phyloP scores from a whole-genome alignment of 805 yeast species.

The Nakazawaea wickerhamii region DNA sequence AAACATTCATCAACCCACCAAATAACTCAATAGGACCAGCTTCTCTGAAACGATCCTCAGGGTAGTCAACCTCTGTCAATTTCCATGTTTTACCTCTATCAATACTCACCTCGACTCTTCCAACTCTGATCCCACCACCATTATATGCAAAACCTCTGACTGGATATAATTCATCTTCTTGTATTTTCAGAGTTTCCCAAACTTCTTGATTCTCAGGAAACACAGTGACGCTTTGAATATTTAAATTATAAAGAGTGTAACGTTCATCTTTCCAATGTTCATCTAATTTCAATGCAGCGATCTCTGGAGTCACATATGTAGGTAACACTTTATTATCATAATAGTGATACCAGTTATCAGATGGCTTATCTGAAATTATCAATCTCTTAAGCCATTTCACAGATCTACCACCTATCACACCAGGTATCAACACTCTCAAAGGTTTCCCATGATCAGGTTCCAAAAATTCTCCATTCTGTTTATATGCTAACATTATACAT shows the following conservation, averaged over 20 bases:
- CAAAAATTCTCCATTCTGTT: conserved; percentile 30
- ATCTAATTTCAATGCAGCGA: conserved; percentile 25
- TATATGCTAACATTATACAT: conserved; percentile 28
- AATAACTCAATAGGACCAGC: conserved; percentile 26
- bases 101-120: conserved; percentile 28
- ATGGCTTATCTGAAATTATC: conserved; percentile 26
- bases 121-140: conserved; percentile 31
- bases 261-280: conserved; percentile 34
- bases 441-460: conserved; percentile 33
- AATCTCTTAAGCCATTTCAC: conserved; percentile 31
- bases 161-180: conserved; percentile 17
- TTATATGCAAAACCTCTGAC: conserved; percentile 30
- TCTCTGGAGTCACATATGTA: conserved; percentile 30
- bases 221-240: conserved; percentile 28
- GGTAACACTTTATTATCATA: conserved; percentile 32
- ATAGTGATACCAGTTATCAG: conserved; percentile 31
- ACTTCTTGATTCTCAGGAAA: conserved; percentile 26
- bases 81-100: conserved; percentile 28
- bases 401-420: conserved; percentile 35
- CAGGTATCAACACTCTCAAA: conserved; percentile 29
- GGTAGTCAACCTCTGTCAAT: conserved; percentile 26
- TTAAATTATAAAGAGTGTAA: conserved; percentile 30
- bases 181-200: conserved; percentile 12
- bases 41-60: conserved; percentile 27
- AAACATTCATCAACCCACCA: conserved; percentile 29